A percentile compares a stretch with the other conserved stretches of the same genome.
Conservation (phyloP, 495 filamentous ascomycete genomes). For the Lasiosphaeria hispida region DNA sequence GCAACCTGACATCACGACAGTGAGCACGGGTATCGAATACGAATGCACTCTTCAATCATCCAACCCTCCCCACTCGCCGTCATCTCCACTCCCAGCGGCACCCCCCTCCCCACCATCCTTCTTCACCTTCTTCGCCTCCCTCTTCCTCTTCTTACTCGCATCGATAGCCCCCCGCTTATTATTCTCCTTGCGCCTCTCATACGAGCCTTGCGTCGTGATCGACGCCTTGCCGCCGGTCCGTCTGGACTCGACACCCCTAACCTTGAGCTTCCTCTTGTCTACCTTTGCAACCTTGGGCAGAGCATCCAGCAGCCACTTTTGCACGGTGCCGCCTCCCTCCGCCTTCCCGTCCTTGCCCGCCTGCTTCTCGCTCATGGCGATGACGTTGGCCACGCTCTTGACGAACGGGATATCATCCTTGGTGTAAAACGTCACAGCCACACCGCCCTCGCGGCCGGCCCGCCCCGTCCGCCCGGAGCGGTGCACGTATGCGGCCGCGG, state of each 20-base stretch:
- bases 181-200: slow-evolving; percentile 75
- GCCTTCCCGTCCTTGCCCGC: slow-evolving; percentile 45
- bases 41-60: slow-evolving; percentile 32
- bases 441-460: slow-evolving; percentile 81
- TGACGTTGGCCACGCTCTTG: slow-evolving; percentile 90
- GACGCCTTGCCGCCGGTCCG: slow-evolving; percentile 49
- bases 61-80: slow-evolving; percentile 65
- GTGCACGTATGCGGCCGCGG: slow-evolving; percentile 86
- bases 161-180: slow-evolving; percentile 69
- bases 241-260: slow-evolving; percentile 75
- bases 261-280: slow-evolving; percentile 77
- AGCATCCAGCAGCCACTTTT: slow-evolving; percentile 86
- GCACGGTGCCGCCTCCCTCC: slow-evolving; percentile 48
- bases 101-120: slow-evolving; percentile 39
- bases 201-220: slow-evolving; percentile 93
- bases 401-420: slow-evolving; percentile 90
- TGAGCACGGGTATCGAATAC: no score
- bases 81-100: slow-evolving; percentile 24
- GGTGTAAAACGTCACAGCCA: slow-evolving; percentile 93
- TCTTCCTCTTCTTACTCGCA: slow-evolving; percentile 65
- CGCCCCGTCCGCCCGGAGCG: slow-evolving; percentile 88
- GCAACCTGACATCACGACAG: no score
- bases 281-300: slow-evolving; percentile 80
- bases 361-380: slow-evolving; percentile 74
- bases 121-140: slow-evolving; percentile 29